Evolutionary conservation across 1,139 yeast genomes (phyloP).

Genomic region (Blastobotrys persicus): DNA sequence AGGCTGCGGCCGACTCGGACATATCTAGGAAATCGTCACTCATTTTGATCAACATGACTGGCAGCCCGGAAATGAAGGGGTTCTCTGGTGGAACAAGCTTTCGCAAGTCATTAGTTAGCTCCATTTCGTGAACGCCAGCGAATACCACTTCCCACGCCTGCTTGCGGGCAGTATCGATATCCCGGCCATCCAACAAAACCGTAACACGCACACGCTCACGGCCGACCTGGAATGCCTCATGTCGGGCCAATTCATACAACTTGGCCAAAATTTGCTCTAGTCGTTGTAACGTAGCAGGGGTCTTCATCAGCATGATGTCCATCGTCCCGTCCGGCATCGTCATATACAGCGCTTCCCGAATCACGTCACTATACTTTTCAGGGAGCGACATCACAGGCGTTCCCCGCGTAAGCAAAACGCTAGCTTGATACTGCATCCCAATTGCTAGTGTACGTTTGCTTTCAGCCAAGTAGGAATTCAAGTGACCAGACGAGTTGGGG

Average conservation of each 20-base stretch:
- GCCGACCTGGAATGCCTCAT: slow-evolving; percentile 21
- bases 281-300: slow-evolving; percentile 31
- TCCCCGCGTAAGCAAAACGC: slow-evolving; percentile 30
- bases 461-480: neutral
- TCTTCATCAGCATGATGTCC: slow-evolving; percentile 36
- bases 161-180: slow-evolving; percentile 28
- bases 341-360: slow-evolving; percentile 32
- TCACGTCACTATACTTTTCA: slow-evolving; percentile 24
- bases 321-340: slow-evolving; percentile 35
- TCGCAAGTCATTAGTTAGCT: slow-evolving; percentile 26
- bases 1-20: neutral
- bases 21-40: slow-evolving; percentile 13
- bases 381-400: slow-evolving; percentile 22
- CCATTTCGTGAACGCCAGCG: slow-evolving; percentile 31
- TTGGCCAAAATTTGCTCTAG: slow-evolving; percentile 33
- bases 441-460: neutral
- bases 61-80: slow-evolving; percentile 28
- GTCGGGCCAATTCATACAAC: slow-evolving; percentile 32
- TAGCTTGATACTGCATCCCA: slow-evolving; percentile 30
- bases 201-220: slow-evolving; percentile 34
- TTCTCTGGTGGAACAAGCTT: slow-evolving; percentile 24
- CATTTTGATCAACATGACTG: slow-evolving; percentile 31
- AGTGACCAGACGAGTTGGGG: neutral
- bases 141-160: slow-evolving; percentile 38
- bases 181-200: slow-evolving; percentile 38